A percentile compares a stretch with the other conserved stretches of the same genome.
Conservation (phyloP, 2,329 filamentous ascomycete genomes). For the Ceratocystis smalleyi region DNA sequence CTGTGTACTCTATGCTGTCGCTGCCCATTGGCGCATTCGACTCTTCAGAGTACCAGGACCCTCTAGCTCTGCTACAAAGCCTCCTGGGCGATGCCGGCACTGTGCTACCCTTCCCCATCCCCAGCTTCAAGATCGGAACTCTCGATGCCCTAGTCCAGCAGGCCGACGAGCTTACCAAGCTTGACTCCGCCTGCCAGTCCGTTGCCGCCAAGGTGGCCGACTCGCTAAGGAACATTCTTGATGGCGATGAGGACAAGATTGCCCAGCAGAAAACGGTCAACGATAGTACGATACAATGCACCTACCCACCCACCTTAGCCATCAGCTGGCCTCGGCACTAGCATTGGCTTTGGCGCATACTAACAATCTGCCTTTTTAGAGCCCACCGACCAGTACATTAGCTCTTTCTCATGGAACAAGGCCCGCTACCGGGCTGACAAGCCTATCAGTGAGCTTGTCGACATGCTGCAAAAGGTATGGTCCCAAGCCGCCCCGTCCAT, state of each 20-base stretch:
- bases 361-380: slow-evolving; percentile 36
- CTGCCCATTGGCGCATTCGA: slow-evolving; percentile 77
- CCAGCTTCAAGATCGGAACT: slow-evolving; percentile 95
- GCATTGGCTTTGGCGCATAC: background rate
- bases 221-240: slow-evolving; percentile 65
- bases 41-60: slow-evolving; percentile 64
- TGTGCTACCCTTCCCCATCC: slow-evolving; percentile 64
- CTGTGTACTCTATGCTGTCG: slow-evolving; percentile 74
- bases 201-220: slow-evolving; percentile 82
- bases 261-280: slow-evolving; percentile 84
- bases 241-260: slow-evolving; percentile 69
- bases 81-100: slow-evolving; percentile 60
- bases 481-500: background rate
- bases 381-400: slow-evolving; percentile 86
- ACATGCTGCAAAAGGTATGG: slow-evolving; percentile 68
- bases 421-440: slow-evolving; percentile 93
- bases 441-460: slow-evolving; percentile 71
- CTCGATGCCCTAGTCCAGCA: slow-evolving; percentile 90
- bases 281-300: slow-evolving; percentile 51
- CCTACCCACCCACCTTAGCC: background rate
- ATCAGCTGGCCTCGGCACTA: background rate
- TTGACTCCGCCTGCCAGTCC: slow-evolving; percentile 61
- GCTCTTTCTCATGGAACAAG: slow-evolving; percentile 89
- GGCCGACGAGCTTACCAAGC: slow-evolving; percentile 84
- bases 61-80: slow-evolving; percentile 59